Conservation (phyloP, 2,329 filamentous ascomycete genomes). For the Fusarium nanum region DNA sequence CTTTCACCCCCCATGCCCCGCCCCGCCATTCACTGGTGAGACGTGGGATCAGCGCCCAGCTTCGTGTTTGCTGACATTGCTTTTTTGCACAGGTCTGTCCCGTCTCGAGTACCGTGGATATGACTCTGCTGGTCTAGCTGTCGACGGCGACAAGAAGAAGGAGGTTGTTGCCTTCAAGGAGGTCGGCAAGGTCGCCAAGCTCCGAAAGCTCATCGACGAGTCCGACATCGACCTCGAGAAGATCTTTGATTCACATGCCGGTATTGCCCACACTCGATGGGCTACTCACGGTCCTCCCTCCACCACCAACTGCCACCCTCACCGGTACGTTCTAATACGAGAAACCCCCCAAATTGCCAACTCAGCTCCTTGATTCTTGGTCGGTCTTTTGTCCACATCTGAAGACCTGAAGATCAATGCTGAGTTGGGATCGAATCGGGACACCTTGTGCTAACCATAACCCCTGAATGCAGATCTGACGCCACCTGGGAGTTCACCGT, state of each 20-base stretch:
- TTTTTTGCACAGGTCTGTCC: conserved; percentile 75
- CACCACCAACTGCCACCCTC: conserved; percentile 96
- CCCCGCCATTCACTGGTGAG: conserved; percentile 45
- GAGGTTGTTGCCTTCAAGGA: conserved; percentile 98
- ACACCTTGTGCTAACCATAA: conserved; percentile 38
- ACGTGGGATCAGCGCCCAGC: conserved; percentile 41
- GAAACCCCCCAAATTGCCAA: not conserved
- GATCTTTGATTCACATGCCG: conserved; percentile 96
- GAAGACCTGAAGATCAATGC: conserved; percentile 15
- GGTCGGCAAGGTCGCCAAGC: conserved; percentile 97
- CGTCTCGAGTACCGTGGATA: conserved; percentile 99
- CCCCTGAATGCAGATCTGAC: conserved; percentile 75
- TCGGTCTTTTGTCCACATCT: not conserved
- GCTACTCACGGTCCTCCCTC: conserved; percentile 97
- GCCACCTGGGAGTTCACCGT: conserved; percentile 95
- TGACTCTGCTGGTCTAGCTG: conserved; percentile 93
- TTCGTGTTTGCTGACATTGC: conserved; percentile 48
- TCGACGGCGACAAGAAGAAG: conserved; percentile 99
- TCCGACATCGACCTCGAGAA: conserved; percentile 87
- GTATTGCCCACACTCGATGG: conserved; percentile 99
- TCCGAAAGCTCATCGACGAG: conserved; percentile 91
- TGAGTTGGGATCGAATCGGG: conserved; percentile 2
- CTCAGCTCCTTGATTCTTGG: not conserved
- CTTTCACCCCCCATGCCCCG: conserved; percentile 41
- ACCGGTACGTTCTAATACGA: conserved; percentile 73